Conservation (phyloP, 192 early-diverging fungal species). For the Gonapodya prolifera region DNA sequence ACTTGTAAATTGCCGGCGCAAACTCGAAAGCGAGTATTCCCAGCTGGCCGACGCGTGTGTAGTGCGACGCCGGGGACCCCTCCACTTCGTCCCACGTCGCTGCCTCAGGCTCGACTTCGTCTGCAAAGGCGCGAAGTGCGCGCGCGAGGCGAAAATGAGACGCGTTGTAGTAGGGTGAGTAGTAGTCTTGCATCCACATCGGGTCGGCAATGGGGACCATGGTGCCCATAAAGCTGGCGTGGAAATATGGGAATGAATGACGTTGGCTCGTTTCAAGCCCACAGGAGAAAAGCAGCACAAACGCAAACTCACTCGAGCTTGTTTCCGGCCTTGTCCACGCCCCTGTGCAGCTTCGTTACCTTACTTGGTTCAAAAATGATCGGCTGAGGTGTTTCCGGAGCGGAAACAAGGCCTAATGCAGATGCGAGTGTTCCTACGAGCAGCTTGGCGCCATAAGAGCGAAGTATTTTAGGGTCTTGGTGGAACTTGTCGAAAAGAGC, state of each 20-base stretch:
- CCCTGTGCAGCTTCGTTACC: neutral
- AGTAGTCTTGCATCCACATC: slow-evolving; percentile 1
- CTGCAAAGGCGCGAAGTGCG: slow-evolving; percentile 13
- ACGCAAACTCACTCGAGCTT: too few relatives aligned
- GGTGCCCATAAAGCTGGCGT: too few relatives aligned
- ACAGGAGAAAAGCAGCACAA: too few relatives aligned
- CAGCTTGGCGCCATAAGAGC: neutral
- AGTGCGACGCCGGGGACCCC: slow-evolving; percentile 47
- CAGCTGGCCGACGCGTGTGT: neutral
- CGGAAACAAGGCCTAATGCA: too few relatives aligned
- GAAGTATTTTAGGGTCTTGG: neutral
- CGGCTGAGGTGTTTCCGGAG: neutral
- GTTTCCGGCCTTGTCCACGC: neutral
- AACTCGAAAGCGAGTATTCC: neutral
- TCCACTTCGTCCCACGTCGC: slow-evolving; percentile 66
- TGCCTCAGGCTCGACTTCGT: slow-evolving; percentile 47
- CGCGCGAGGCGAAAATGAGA: slow-evolving; percentile 31
- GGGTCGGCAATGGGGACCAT: slow-evolving; percentile 58
- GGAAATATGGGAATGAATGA: too few relatives aligned
- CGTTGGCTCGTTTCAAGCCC: too few relatives aligned
- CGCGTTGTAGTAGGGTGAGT: slow-evolving; percentile 68
- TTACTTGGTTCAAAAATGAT: neutral
- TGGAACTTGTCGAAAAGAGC: neutral
- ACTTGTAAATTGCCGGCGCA: slow-evolving; percentile 54
- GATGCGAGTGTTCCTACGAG: neutral